Base-by-base conservation (phyloP, 352 stramenopile species). In the Phytophthora fragariaefolia region DNA sequence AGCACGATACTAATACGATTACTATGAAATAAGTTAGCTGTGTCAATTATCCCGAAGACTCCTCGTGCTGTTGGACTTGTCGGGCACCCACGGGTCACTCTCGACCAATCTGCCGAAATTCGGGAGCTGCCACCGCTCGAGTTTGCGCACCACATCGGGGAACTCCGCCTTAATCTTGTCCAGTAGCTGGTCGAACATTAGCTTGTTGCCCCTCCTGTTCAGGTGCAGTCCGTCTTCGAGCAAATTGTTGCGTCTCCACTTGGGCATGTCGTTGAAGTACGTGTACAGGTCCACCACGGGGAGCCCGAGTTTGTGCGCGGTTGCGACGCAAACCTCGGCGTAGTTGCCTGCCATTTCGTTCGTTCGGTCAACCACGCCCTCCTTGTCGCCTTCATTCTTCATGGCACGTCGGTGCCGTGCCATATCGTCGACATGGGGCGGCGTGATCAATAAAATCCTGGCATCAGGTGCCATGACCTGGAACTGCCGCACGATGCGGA, bases 141-240 rank as follows among this genome's bases (percentile, higher is more conserved):
- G 53, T n/a, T 68, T 65, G 42, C 32, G 52, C 54, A 59, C 49
- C 2, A 76, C 63, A 8, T 49, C 58, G 23, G 69, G 70, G 63
- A 75, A 78, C 55, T 70, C 60, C 24, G 17, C 40, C 28, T 66
- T 66, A 52, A 85, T 80, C 55, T 74, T 77, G 13, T 60, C 63
- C 26, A 71, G 38, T 6, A 87, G 62, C 24, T 78, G 69, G 46
- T 83, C 48, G 43, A 82, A 70, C 65, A 87, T 70, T 18, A 85
- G 28, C n/a, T 59, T 69, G 60, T 90, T 90, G 36, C 82, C 82
- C 48, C 71, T 77, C 32, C 51, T 52, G 32, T 55, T 84, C 12
- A 90, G 72, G 61, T 90, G 79, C 18, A 89, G 66, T 6, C 79
- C 82, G 54, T 90, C 82, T 24, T 64, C 69, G n/a, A 89, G 61